Percentiles rank a stretch among this genome's conserved stretches.
These are phyloP conservation scores for Dryas drummondii DNA, from an alignment of 306 rosid species.

Conservation along the genomic window DNA sequence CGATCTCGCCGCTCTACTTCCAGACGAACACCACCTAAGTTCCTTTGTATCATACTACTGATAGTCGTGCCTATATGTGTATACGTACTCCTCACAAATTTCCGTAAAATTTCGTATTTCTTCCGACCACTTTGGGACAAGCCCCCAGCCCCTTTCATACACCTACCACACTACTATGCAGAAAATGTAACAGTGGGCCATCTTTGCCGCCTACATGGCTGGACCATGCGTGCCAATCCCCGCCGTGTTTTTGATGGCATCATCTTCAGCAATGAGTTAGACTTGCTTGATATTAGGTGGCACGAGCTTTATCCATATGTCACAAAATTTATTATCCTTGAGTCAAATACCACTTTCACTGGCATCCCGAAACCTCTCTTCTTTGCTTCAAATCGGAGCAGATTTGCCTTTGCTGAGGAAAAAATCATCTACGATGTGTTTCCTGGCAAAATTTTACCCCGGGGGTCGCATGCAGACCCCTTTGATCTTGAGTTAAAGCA, in stretches of 20 bases:
- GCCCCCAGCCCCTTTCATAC: constrained; percentile 61
- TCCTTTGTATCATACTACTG: constrained; percentile 39
- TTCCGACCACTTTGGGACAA: constrained; percentile 92
- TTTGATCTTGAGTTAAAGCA: constrained; percentile 64
- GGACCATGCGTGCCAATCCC: constrained; percentile 70
- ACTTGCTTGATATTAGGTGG: constrained; percentile 85
- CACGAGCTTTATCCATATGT: constrained; percentile 72
- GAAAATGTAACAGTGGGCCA: constrained; percentile 79
- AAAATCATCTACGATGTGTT: constrained; percentile 47
- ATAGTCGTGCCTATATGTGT: constrained; percentile 46
- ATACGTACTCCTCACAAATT: constrained; percentile 41
- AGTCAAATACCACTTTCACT: constrained; percentile 78
- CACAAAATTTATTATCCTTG: constrained; percentile 74
- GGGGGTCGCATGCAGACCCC: constrained; percentile 53
- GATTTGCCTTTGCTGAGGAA: constrained; percentile 60
- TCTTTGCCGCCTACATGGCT: constrained; percentile 80
- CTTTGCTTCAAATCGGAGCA: constrained; percentile 44
- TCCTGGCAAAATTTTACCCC: constrained; percentile 47
- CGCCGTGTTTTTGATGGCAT: constrained; percentile 72
- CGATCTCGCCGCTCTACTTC: constrained; percentile 38
- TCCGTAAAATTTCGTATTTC: constrained; percentile 65
- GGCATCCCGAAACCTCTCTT: constrained; percentile 74
- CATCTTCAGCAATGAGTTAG: constrained; percentile 90
- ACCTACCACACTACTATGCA: constrained; percentile 80
- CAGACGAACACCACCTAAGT: constrained; percentile 37